Evolutionary conservation across 768 basidiomycete genomes (phyloP), one percentile per base, ranked within the genome.

Genomic region (Xerocomellus intermedius): DNA sequence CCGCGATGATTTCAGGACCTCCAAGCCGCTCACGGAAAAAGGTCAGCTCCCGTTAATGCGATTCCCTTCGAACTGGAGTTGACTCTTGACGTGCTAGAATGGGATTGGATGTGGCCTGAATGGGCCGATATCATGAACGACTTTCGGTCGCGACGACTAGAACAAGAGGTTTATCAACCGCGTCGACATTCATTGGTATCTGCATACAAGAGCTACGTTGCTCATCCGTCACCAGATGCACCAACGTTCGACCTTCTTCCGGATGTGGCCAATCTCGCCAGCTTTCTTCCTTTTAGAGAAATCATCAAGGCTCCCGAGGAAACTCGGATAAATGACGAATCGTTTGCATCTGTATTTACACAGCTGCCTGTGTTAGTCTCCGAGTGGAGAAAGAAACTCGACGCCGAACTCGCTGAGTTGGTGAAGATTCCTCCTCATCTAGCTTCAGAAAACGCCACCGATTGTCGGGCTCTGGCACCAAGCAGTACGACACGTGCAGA

Each of bases 1-100:
- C 8, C 24, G 37, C 13, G 12, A 14, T 22, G 42, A 37, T 26
- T 60, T 60, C 28, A 48, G n/a, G 36, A 39, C 28, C 2, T 42
- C 39, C 28, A 56, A 45, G 10, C 24, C 42, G 3, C 62, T 63
- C 33, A 62, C 52, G 0, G 50, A 56, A 26, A 44, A 42, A 54
- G 60, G 60, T 54, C 1, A 13, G 19, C 12, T 36, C 33, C 30
- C 13, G 13, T 14, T 1, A 26, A 14, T n/a, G 16, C 2, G 26
- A 3, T 28, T 5, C 1, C 16, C 8, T 41, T 17, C 3, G 24
- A 14, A 35, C 17, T 42, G 4, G 30, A 0, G 12, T 24, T 53
- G 30, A 52, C n/a, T 13, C 4, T 32, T 10, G 24, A 26, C 5
- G 0, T 8, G 4, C 0, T 46, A 60, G 58, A 54, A 49, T 62